phyloP scores from a whole-genome alignment of 129 eudicot species.

The Helichrysum umbraculigerum region DNA sequence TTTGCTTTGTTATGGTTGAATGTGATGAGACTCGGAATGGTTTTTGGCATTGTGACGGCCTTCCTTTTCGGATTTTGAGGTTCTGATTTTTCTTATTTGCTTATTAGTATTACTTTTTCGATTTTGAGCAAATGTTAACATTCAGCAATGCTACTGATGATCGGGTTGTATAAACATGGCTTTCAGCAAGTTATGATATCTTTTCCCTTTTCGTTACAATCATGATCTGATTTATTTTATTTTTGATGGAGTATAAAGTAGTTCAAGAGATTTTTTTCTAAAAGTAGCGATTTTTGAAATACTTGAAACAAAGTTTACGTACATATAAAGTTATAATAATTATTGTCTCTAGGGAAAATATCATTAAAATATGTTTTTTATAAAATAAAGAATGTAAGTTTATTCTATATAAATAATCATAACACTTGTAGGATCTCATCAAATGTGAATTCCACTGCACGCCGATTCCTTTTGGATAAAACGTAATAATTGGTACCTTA shows the following conservation, averaged over 20 bases:
- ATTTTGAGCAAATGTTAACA: too few relatives aligned
- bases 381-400: background rate
- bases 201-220: background rate
- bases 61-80: too few relatives aligned
- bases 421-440: conserved; percentile 8
- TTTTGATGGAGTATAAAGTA: background rate
- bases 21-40: too few relatives aligned
- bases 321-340: background rate
- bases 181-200: too few relatives aligned
- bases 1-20: too few relatives aligned
- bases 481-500: background rate
- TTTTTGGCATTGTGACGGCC: too few relatives aligned
- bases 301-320: background rate
- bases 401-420: conserved; percentile 8
- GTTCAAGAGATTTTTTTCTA: too few relatives aligned
- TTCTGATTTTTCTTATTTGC: too few relatives aligned
- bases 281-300: background rate
- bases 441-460: conserved; percentile 18
- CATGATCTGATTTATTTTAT: background rate
- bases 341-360: too few relatives aligned
- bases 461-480: conserved; percentile 18
- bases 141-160: too few relatives aligned
- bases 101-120: too few relatives aligned
- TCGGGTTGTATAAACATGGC: too few relatives aligned
- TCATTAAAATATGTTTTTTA: background rate